Conservation (phyloP, 2,329 filamentous ascomycete genomes). For the Pseudogymnoascus sp. region DNA sequence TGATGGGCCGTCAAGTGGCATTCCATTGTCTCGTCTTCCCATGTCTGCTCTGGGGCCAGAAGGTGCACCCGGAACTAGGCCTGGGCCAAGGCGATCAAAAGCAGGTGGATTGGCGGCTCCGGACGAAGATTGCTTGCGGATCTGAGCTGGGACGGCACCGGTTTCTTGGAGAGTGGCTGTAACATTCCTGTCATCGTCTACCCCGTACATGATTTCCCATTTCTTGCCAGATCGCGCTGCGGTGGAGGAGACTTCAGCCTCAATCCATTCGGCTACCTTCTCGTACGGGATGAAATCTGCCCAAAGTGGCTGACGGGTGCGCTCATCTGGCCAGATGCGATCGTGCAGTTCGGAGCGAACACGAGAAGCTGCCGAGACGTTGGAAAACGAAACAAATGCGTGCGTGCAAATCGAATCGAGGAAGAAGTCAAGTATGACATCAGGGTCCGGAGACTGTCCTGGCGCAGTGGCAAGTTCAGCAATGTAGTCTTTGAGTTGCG, state of each 20-base stretch:
- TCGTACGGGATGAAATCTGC: constrained; percentile 83
- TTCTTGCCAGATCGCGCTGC: constrained; percentile 36
- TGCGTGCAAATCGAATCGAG: constrained; percentile 83
- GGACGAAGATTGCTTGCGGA: constrained; percentile 3
- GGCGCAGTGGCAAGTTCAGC: constrained; percentile 56
- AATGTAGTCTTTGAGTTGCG: constrained; percentile 60
- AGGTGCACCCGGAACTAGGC: constrained; percentile 20
- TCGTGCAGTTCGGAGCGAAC: constrained; percentile 71
- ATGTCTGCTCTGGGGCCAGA: constrained; percentile 26
- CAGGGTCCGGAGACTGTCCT: constrained; percentile 39
- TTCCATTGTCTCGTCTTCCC: neutral
- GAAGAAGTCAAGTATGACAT: constrained; percentile 59
- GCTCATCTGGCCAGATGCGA: constrained; percentile 78
- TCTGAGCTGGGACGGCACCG: constrained; percentile 18
- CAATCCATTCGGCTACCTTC: constrained; percentile 64
- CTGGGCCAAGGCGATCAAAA: neutral
- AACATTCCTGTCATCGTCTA: constrained; percentile 44
- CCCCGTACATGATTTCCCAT: constrained; percentile 68
- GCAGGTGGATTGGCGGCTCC: neutral
- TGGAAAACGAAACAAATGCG: constrained; percentile 68
- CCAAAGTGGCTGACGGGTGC: constrained; percentile 73
- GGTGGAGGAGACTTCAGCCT: constrained; percentile 47
- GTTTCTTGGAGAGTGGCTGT: constrained; percentile 48
- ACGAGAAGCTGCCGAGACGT: constrained; percentile 60
- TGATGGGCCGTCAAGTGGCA: neutral